phyloP scores from a whole-genome alignment of 176 grass and related monocot genomes.

The Aegilops umbellulata region DNA sequence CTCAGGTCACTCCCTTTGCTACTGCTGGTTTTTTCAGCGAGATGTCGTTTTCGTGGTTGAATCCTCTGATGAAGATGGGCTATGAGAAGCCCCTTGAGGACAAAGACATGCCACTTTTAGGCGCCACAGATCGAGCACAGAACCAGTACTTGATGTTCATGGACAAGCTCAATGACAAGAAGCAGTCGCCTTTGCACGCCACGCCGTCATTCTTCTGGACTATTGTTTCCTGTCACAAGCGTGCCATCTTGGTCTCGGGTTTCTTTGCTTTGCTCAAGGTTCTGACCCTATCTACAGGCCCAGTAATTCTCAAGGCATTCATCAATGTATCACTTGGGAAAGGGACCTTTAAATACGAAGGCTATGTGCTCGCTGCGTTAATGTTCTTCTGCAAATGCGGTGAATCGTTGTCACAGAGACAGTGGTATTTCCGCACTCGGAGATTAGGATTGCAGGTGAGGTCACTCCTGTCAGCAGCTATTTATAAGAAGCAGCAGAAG shows the following conservation, averaged over 20 bases:
- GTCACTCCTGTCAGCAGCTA: conserved; percentile 69
- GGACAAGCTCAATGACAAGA: conserved; percentile 54
- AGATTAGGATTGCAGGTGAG: conserved; percentile 79
- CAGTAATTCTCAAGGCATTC: conserved; percentile 75
- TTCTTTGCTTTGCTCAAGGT: conserved; percentile 92
- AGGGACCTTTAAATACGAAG: conserved; percentile 65
- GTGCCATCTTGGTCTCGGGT: conserved; percentile 57
- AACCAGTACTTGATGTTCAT: conserved; percentile 54
- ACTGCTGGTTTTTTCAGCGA: conserved; percentile 54
- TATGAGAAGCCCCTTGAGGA: conserved; percentile 80
- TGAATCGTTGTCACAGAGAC: conserved; percentile 83
- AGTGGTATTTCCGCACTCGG: conserved; percentile 87
- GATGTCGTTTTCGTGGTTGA: conserved; percentile 93
- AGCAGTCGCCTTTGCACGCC: neutral
- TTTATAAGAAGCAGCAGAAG: conserved; percentile 87
- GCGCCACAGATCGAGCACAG: conserved; percentile 45
- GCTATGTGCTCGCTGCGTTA: conserved; percentile 43
- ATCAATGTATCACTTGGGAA: conserved; percentile 70
- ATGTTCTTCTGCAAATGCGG: conserved; percentile 72
- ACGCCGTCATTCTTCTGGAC: conserved; percentile 60
- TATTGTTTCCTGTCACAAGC: conserved; percentile 73
- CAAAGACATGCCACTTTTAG: conserved; percentile 77
- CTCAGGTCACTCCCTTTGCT: conserved; percentile 51
- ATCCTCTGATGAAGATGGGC: conserved; percentile 79
- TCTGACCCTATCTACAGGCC: conserved; percentile 60